These are phyloP conservation scores for Phytophthora uliginosa DNA, from an alignment of 352 stramenopile genomes.

Conservation along the genomic window DNA sequence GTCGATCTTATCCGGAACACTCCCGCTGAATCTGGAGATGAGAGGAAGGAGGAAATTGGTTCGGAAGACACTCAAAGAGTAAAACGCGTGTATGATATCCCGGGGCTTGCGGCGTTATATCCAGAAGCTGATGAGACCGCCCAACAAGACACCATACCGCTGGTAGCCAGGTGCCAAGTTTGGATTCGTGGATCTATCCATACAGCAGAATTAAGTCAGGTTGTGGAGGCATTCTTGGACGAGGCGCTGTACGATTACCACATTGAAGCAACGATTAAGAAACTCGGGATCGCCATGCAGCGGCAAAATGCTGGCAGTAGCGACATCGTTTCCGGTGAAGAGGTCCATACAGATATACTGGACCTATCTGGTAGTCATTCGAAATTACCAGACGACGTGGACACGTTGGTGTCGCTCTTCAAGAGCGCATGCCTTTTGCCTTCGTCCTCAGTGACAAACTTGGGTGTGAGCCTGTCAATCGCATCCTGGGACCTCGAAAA, in stretches of 20 bases:
- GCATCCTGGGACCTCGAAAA: constrained; percentile 75
- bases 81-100: constrained; percentile 38
- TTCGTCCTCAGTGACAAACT: constrained; percentile 72
- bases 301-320: constrained; percentile 2
- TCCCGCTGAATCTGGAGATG: constrained; percentile 2
- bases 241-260: constrained; percentile 85
- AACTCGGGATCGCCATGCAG: constrained; percentile 25
- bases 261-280: constrained; percentile 70
- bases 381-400: constrained; percentile 38
- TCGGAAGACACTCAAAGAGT: constrained; percentile 1
- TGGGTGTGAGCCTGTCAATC: constrained; percentile 52
- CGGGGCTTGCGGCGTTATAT: constrained; percentile 34
- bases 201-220: constrained; percentile 53
- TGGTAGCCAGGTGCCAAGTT: constrained; percentile 68
- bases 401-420: constrained; percentile 58
- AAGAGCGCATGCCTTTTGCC: constrained; percentile 53
- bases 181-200: constrained; percentile 83
- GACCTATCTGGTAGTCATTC: constrained; percentile 9
- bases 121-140: constrained; percentile 4
- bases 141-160: background rate
- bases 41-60: constrained; percentile 10
- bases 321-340: constrained; percentile 6
- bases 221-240: constrained; percentile 78
- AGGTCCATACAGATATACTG: constrained; percentile 1
- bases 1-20: constrained; percentile 62